Conservation (phyloP, 176 grass and related monocot species). For the Triticum turgidum region DNA sequence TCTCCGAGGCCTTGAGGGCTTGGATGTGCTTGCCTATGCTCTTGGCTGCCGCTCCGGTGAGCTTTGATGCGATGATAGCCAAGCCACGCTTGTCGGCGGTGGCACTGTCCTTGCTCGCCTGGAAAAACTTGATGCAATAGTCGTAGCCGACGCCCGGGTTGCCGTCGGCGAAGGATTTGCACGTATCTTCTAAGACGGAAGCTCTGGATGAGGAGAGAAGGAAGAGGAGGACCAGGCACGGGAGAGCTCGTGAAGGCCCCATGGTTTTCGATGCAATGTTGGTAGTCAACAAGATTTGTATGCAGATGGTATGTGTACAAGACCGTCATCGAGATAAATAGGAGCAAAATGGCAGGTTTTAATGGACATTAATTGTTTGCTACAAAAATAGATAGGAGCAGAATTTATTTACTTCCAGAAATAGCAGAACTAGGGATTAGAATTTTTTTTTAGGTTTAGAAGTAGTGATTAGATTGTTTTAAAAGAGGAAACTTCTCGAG, state of each 20-base stretch:
- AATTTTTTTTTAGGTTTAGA: neutral
- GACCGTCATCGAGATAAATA: neutral
- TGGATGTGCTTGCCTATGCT: conserved; percentile 21
- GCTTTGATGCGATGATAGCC: conserved; percentile 38
- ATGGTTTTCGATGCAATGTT: neutral
- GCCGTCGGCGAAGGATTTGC: conserved; percentile 36
- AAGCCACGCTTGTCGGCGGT: conserved; percentile 43
- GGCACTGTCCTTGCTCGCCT: conserved; percentile 24
- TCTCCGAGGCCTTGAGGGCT: conserved; percentile 29
- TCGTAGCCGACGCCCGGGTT: conserved; percentile 26
- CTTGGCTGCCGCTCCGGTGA: neutral
- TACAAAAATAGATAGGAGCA: neutral
- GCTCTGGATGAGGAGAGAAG: conserved; percentile 15
- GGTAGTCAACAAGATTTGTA: too few species aligned
- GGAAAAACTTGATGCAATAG: conserved; percentile 62
- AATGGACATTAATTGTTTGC: neutral
- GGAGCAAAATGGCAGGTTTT: neutral
- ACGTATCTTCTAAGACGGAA: conserved; percentile 49
- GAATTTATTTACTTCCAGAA: neutral
- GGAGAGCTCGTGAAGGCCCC: conserved; percentile 7
- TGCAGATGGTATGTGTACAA: neutral
- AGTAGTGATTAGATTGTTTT: neutral
- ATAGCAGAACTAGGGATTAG: neutral
- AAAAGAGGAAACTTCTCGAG: neutral
- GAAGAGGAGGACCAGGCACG: conserved; percentile 25